Conservation (phyloP, 2,329 filamentous ascomycete genomes). For the Aspergillus persii region DNA sequence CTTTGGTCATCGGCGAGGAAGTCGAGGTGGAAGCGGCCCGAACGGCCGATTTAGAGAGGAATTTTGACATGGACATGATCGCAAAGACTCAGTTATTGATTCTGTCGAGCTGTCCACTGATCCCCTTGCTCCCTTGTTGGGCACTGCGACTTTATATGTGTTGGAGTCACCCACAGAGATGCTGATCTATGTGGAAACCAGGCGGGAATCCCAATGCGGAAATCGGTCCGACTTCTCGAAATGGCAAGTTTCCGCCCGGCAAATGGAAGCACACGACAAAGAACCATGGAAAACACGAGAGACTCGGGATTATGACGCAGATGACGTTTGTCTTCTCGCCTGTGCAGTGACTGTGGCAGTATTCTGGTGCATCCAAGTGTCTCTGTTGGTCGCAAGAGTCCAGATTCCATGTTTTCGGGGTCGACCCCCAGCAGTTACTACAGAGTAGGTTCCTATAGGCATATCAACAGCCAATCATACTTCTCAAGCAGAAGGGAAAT, state of each 20-base stretch:
- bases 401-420: background rate
- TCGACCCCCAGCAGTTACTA: too few species aligned
- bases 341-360: background rate
- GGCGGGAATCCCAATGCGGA: constrained; percentile 8
- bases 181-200: constrained; percentile 10
- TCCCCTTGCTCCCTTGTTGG: background rate
- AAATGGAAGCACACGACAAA: background rate
- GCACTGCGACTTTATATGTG: constrained; percentile 16
- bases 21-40: constrained; percentile 33
- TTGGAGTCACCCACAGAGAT: background rate
- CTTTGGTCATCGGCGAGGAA: constrained; percentile 39
- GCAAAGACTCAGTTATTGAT: background rate
- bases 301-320: background rate
- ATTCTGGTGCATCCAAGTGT: background rate
- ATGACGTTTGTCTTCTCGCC: background rate
- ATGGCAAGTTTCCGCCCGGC: constrained; percentile 7
- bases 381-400: background rate
- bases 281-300: too few species aligned
- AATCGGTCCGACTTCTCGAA: constrained; percentile 15
- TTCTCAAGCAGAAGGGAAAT: background rate
- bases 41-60: constrained; percentile 27
- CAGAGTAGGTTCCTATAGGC: too few species aligned
- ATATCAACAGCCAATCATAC: background rate
- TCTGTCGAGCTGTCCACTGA: too few species aligned
- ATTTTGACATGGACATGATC: constrained; percentile 29